phyloP scores from a whole-genome alignment of 768 basidiomycete genomes.

The Mycena polygramma region DNA sequence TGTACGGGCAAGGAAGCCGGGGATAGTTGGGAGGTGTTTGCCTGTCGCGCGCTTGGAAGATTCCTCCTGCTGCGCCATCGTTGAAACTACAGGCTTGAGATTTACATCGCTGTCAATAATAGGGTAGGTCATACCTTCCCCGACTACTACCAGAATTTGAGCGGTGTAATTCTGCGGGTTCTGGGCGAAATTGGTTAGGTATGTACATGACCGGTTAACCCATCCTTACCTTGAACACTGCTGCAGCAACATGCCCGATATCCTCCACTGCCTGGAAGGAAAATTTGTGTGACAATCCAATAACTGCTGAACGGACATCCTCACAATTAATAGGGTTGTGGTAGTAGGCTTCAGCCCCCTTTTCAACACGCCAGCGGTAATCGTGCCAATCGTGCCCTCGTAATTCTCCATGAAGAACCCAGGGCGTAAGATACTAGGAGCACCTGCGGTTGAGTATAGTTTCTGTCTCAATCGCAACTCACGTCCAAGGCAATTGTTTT shows the following conservation, averaged over 20 bases:
- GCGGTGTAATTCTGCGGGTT: slow-evolving; percentile 42
- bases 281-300: neutral
- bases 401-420: slow-evolving; percentile 62
- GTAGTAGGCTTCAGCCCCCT: no score
- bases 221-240: slow-evolving; percentile 45
- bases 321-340: no score
- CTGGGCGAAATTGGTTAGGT: slow-evolving; percentile 32
- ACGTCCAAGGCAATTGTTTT: slow-evolving; percentile 55
- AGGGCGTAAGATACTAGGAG: slow-evolving; percentile 53
- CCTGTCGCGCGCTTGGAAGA: slow-evolving; percentile 41
- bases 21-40: slow-evolving; percentile 44
- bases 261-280: slow-evolving; percentile 51
- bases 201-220: neutral
- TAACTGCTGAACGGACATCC: no score
- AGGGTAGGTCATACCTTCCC: slow-evolving; percentile 37
- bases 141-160: slow-evolving; percentile 45
- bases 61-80: slow-evolving; percentile 42
- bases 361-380: no score
- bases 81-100: slow-evolving; percentile 35
- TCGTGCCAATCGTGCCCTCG: no score
- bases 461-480: slow-evolving; percentile 33
- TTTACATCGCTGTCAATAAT: neutral
- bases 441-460: no score
- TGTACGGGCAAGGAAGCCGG: slow-evolving; percentile 42
- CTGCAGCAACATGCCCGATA: slow-evolving; percentile 51